Conservation (phyloP, 2,329 filamentous ascomycete species). For the Arthroderma sp. region DNA sequence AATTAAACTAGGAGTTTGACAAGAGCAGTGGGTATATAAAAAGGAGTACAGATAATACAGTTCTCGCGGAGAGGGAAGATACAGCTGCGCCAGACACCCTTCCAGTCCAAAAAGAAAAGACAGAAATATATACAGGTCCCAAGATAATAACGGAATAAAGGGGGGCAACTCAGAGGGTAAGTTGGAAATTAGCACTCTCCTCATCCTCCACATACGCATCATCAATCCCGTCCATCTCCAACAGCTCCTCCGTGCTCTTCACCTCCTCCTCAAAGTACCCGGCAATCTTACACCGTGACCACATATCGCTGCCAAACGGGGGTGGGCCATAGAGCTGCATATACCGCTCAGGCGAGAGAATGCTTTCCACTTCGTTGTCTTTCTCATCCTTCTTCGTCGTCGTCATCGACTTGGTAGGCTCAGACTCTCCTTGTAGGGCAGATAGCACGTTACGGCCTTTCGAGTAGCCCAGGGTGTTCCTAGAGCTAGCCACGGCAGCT, state of each 20-base stretch:
- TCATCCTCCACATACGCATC: slow-evolving; percentile 30
- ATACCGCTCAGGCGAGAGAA: slow-evolving; percentile 33
- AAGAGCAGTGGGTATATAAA: background rate
- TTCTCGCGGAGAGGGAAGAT: background rate
- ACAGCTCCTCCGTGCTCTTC: slow-evolving; percentile 11
- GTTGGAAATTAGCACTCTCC: slow-evolving; percentile 30
- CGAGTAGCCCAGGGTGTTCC: slow-evolving; percentile 73
- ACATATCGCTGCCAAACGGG: slow-evolving; percentile 34
- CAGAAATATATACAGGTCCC: background rate
- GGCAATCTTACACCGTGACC: slow-evolving; percentile 29
- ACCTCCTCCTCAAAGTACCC: slow-evolving; percentile 27
- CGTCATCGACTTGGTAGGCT: slow-evolving; percentile 16
- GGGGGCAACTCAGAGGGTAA: slow-evolving; percentile 24
- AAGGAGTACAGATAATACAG: background rate
- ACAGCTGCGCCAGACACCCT: background rate
- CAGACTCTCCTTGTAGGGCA: slow-evolving; percentile 14
- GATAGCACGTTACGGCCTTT: slow-evolving; percentile 49
- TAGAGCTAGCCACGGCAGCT: slow-evolving; percentile 55
- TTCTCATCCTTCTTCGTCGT: slow-evolving; percentile 8
- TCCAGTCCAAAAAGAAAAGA: background rate
- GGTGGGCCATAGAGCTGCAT: slow-evolving; percentile 33
- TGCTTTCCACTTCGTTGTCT: slow-evolving; percentile 15
- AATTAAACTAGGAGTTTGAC: no score
- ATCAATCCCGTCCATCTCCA: slow-evolving; percentile 13
- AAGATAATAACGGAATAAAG: background rate